Conservation (phyloP, 2,329 filamentous ascomycete species). For the Corynespora cassiicola region DNA sequence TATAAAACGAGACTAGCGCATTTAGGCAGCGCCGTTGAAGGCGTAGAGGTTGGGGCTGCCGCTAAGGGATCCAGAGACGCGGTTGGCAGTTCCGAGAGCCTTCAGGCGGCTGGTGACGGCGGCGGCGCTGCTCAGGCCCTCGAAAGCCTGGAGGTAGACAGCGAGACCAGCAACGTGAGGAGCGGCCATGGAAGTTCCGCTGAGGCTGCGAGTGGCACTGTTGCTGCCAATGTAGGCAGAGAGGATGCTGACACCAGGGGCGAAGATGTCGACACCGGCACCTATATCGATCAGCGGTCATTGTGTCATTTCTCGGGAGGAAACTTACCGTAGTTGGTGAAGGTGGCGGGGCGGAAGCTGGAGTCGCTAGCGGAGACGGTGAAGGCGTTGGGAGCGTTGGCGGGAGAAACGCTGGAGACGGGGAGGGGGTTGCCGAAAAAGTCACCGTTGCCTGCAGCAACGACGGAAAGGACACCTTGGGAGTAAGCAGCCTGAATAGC, state of each 20-base stretch:
- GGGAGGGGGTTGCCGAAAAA: conserved; percentile 14
- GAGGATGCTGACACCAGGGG: conserved; percentile 40
- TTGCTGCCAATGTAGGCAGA: conserved; percentile 51
- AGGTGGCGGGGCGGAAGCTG: conserved; percentile 24
- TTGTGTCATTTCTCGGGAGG: not conserved
- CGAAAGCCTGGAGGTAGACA: conserved; percentile 67
- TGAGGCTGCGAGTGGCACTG: conserved; percentile 45
- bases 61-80: conserved; percentile 12
- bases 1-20: too few species aligned
- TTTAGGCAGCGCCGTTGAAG: conserved; percentile 15
- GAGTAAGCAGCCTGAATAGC: conserved; percentile 29
- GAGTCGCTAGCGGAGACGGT: conserved; percentile 35
- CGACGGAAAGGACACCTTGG: conserved; percentile 32
- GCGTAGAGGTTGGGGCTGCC: conserved; percentile 23
- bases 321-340: conserved; percentile 35
- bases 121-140: conserved; percentile 29
- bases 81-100: conserved; percentile 12
- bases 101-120: conserved; percentile 20
- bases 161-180: conserved; percentile 71
- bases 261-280: conserved; percentile 32
- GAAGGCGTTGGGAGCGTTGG: conserved; percentile 30
- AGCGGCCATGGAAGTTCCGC: conserved; percentile 70
- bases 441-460: conserved; percentile 41
- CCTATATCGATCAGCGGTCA: not conserved
- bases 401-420: conserved; percentile 28